phyloP scores from a whole-genome alignment of 75 land plant genomes.

The Gnetum montanum region DNA sequence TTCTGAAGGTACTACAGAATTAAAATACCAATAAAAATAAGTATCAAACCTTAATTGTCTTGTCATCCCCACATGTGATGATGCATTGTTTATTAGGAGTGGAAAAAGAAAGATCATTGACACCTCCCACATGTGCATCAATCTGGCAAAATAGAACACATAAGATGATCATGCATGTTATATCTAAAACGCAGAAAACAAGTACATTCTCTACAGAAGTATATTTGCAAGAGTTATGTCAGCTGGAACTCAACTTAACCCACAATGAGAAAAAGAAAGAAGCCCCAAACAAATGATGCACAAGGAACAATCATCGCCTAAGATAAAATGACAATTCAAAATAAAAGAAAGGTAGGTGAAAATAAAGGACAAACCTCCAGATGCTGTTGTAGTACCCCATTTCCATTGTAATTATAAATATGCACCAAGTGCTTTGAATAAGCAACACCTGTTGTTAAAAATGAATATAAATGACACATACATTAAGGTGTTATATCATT shows the following conservation, averaged over 20 bases:
- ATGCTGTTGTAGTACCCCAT: slow-evolving; percentile 45
- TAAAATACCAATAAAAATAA: not conserved
- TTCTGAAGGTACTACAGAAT: not conserved
- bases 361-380: slow-evolving; percentile 43
- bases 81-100: slow-evolving; percentile 77
- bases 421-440: slow-evolving; percentile 81
- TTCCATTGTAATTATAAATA: slow-evolving; percentile 48
- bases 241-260: no score
- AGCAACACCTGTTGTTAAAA: slow-evolving; percentile 52
- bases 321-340: no score
- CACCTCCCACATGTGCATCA: slow-evolving; percentile 92
- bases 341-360: not conserved
- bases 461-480: not conserved
- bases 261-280: no score
- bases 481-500: not conserved
- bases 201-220: no score
- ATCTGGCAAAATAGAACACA: slow-evolving; percentile 41
- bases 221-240: no score
- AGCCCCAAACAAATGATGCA: no score
- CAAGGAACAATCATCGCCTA: no score
- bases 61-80: slow-evolving; percentile 96
- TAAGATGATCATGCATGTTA: no score
- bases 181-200: no score
- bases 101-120: slow-evolving; percentile 90
- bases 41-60: slow-evolving; percentile 68